phyloP scores from a whole-genome alignment of 805 yeast species.

The Schwanniomyces occidentalis region DNA sequence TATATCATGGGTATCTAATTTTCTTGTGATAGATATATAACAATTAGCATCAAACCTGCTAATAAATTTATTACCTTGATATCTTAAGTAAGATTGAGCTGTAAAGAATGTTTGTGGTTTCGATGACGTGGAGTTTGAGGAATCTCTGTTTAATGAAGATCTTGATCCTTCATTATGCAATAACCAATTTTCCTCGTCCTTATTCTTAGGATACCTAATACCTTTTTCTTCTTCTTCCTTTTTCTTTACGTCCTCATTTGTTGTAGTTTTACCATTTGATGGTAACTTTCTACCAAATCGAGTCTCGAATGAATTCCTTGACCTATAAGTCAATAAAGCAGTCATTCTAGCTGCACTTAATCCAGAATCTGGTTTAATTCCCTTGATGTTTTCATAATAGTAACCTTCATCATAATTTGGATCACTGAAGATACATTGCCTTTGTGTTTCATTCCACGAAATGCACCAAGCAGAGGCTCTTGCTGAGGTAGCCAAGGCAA shows the following conservation, averaged over 20 bases:
- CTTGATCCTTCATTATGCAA: conserved; percentile 84
- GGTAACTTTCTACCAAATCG: conserved; percentile 80
- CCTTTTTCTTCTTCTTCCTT: conserved; percentile 18
- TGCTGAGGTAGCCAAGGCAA: conserved; percentile 92
- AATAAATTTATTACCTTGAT: conserved; percentile 91
- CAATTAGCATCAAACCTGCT: conserved; percentile 94
- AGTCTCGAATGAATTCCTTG: conserved; percentile 86
- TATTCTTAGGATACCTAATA: conserved; percentile 44
- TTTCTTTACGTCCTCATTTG: conserved; percentile 10
- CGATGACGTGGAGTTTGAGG: conserved; percentile 18
- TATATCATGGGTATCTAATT: conserved; percentile 92
- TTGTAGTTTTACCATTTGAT: conserved; percentile 3
- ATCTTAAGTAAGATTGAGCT: conserved; percentile 91
- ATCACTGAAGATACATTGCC: conserved; percentile 94
- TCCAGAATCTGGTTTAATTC: conserved; percentile 73
- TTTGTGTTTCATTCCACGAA: conserved; percentile 97
- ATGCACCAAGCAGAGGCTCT: conserved; percentile 98
- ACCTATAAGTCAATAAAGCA: conserved; percentile 88
- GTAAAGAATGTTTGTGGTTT: conserved; percentile 71
- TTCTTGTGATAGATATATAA: conserved; percentile 89
- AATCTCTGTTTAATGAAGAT: conserved; percentile 9
- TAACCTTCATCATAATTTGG: conserved; percentile 93
- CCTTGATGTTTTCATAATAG: conserved; percentile 62
- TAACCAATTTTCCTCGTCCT: conserved; percentile 74
- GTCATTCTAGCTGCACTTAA: conserved; percentile 97